Evolutionary conservation across 495 filamentous ascomycete genomes (phyloP).

Genomic region (Hyaloscypha finlandica): DNA sequence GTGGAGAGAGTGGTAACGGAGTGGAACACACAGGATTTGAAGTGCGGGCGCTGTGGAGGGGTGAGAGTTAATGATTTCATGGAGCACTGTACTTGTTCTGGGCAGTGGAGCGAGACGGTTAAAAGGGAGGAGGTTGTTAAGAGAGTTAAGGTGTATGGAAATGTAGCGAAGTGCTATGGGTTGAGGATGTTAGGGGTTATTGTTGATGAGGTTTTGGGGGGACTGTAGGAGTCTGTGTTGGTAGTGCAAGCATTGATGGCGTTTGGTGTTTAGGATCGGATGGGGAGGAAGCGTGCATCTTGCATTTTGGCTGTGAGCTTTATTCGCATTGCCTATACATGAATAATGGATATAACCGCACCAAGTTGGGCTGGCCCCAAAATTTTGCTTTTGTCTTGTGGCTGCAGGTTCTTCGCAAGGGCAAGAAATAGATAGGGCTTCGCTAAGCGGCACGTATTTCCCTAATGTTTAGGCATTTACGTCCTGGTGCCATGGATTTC

Average conservation of each 20-base stretch:
- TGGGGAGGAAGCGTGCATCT: background rate
- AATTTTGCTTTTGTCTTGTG: background rate
- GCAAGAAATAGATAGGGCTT: background rate
- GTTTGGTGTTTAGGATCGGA: background rate
- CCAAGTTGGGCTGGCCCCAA: background rate
- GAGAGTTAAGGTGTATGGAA: slow-evolving; percentile 66
- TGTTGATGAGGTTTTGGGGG: slow-evolving; percentile 56
- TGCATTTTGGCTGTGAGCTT: background rate
- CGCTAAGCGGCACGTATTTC: background rate
- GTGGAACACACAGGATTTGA: slow-evolving; percentile 90
- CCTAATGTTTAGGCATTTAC: background rate
- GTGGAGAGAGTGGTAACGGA: slow-evolving; percentile 72
- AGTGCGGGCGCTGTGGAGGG: slow-evolving; percentile 68
- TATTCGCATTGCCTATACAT: background rate
- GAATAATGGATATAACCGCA: background rate
- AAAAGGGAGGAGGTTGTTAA: slow-evolving; percentile 67
- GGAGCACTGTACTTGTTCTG: slow-evolving; percentile 94
- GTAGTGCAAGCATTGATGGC: background rate
- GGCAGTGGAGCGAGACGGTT: slow-evolving; percentile 74
- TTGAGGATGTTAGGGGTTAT: slow-evolving; percentile 79
- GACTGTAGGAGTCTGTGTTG: slow-evolving; percentile 9
- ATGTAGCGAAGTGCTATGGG: slow-evolving; percentile 75
- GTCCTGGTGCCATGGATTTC: too few relatives aligned
- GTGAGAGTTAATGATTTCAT: slow-evolving; percentile 87
- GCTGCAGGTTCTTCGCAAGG: background rate